A percentile compares a stretch with the other conserved stretches of the same genome.
Conservation (phyloP, 345 rosid species). For the Trapa incisa region DNA sequence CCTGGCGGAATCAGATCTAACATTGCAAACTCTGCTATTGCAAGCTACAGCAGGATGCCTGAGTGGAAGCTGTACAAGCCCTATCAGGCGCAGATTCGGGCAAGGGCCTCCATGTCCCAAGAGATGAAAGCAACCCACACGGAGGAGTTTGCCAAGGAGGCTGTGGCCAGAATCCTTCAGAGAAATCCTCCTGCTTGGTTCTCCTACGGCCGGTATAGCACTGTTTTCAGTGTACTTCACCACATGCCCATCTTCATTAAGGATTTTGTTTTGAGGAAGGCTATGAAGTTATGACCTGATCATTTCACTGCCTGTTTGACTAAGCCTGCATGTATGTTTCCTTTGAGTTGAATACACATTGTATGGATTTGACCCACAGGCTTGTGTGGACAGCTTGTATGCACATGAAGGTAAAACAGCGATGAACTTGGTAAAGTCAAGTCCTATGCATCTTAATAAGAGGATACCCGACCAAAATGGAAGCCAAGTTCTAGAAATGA, state of each 20-base stretch:
- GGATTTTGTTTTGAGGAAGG: constrained; percentile 40
- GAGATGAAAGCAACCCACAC: constrained; percentile 43
- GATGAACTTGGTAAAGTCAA: too few relatives aligned
- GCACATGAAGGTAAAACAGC: too few relatives aligned
- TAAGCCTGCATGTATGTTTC: background rate
- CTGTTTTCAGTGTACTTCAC: constrained; percentile 34
- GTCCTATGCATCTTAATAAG: too few relatives aligned
- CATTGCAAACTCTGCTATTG: constrained; percentile 49
- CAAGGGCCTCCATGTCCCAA: constrained; percentile 49
- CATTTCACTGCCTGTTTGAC: background rate
- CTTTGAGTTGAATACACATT: background rate
- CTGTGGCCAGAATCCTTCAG: constrained; percentile 45
- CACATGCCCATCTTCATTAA: constrained; percentile 53
- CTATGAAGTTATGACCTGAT: constrained; percentile 21
- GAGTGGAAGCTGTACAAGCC: constrained; percentile 73
- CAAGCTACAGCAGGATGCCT: constrained; percentile 51
- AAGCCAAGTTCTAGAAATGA: too few relatives aligned
- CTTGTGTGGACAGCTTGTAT: too few relatives aligned
- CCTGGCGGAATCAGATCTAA: constrained; percentile 79
- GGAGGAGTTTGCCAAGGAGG: constrained; percentile 56
- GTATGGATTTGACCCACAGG: too few relatives aligned
- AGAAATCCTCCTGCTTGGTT: constrained; percentile 75
- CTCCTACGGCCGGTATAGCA: constrained; percentile 50
- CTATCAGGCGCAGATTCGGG: constrained; percentile 41
- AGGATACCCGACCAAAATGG: too few relatives aligned